Evolutionary conservation across 2,329 filamentous ascomycete genomes (phyloP), one percentile per base, ranked within the genome.

Genomic region (Aspergillus quadricinctus): DNA sequence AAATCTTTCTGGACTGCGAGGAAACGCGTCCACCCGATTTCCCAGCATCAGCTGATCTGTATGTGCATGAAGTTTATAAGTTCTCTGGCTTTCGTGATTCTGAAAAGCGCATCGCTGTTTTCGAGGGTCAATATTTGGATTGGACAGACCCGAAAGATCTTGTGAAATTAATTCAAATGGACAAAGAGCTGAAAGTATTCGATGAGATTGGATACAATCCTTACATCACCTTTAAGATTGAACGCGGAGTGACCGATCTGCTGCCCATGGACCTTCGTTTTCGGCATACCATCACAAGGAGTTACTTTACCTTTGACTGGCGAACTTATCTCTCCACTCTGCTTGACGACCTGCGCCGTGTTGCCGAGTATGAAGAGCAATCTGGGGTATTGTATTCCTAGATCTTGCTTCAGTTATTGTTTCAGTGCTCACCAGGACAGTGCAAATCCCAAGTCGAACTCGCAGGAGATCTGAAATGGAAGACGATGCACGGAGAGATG

Each of bases 191-290:
- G 21, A 7, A 11, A 17, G 11, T 27, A 14, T 46, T 23, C 43
- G 14, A 21, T 11, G 43, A 46, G 23, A 14, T 3, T 14, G 43
- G 43, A 25, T 46, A 46, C 23, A 3, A 46, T 46, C 43, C 43
- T 25, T 46, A 23, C 5, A 25, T 46, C 21, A 19, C 11, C 4
- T 7, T 46, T 23, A 2, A 7, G 21, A 46, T 46, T 21, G 43
- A 46, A 14, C 6, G 27, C 10, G 43, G 43, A 14, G 11, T 25
- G 9, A 46, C 43, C 21, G 21, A 46, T 14, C 11, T 46, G 11
- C 8, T 46, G 27, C 43, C 43, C 11, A 46, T 46, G 21, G 43
- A 46, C 43, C 43, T 46, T 43, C n/a, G 40, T 23, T 11, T 46
- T 27, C 21, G 9, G 23, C 6, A 4, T 7, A 23, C 10, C 5